A percentile compares a stretch with the other conserved stretches of the same genome.
These are phyloP conservation scores for Lecanicillium sp. DNA, from an alignment of 2,329 filamentous ascomycete species.

Conservation along the genomic window DNA sequence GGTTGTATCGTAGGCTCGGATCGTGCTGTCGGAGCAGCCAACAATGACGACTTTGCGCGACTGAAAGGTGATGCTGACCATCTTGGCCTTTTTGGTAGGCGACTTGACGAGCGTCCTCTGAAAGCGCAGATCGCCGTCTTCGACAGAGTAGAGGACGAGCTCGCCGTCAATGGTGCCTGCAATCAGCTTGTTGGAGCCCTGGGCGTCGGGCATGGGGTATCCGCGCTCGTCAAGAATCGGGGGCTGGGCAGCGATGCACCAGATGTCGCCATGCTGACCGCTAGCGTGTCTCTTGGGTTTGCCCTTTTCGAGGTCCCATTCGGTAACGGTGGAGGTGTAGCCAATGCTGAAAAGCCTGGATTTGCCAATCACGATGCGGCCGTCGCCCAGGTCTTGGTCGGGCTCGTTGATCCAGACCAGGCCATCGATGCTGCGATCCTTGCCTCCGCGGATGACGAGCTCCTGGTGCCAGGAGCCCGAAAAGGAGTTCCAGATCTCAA, in stretches of 20 bases:
- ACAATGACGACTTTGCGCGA: constrained; percentile 75
- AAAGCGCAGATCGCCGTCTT: constrained; percentile 76
- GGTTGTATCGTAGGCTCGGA: constrained; percentile 81
- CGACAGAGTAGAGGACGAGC: constrained; percentile 78
- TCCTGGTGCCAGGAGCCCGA: constrained; percentile 86
- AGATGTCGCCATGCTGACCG: constrained; percentile 92
- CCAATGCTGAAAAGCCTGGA: constrained; percentile 93
- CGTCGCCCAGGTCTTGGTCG: constrained; percentile 60
- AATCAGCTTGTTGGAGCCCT: constrained; percentile 57
- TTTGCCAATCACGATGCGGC: constrained; percentile 59
- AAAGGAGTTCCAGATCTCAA: constrained; percentile 94
- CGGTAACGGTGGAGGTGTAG: constrained; percentile 84
- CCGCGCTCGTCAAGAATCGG: constrained; percentile 30
- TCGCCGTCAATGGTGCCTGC: constrained; percentile 88
- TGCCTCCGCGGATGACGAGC: constrained; percentile 73
- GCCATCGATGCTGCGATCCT: constrained; percentile 82
- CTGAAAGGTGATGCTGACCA: constrained; percentile 88
- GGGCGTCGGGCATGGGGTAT: constrained; percentile 25
- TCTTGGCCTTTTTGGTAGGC: constrained; percentile 76
- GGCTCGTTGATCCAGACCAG: constrained; percentile 88
- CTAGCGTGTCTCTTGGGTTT: constrained; percentile 74
- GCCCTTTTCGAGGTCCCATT: constrained; percentile 85
- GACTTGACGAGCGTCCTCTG: constrained; percentile 69
- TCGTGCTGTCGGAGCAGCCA: constrained; percentile 94
- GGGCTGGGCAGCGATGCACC: constrained; percentile 90